These are phyloP conservation scores for Cryphonectria carpinicola DNA, from an alignment of 2,329 filamentous ascomycete species.

Conservation along the genomic window DNA sequence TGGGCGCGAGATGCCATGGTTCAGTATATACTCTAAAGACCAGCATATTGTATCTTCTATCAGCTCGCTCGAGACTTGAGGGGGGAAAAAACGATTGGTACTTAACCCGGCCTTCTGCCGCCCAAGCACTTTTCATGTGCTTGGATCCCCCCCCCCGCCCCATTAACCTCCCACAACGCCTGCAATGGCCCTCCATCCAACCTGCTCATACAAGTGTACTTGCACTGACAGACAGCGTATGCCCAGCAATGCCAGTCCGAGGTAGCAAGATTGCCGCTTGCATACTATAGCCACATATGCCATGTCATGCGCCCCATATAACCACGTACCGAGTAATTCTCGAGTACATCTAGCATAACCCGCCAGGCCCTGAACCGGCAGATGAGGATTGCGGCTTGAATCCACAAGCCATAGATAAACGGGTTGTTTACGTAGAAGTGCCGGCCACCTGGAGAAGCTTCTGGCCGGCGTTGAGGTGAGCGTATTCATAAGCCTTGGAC, in stretches of 20 bases:
- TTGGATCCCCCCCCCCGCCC: background rate
- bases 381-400: background rate
- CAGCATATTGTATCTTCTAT: conserved; percentile 6
- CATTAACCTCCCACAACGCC: conserved; percentile 23
- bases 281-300: conserved; percentile 2
- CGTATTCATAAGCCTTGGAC: conserved; percentile 68
- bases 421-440: conserved; percentile 3
- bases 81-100: background rate
- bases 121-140: conserved; percentile 8
- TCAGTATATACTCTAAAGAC: background rate
- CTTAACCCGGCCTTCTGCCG: conserved; percentile 13
- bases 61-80: background rate
- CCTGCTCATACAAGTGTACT: conserved; percentile 12
- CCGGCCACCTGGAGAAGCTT: conserved; percentile 55
- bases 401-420: background rate
- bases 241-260: conserved; percentile 18
- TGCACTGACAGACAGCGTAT: conserved; percentile 7
- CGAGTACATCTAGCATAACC: background rate
- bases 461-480: conserved; percentile 64
- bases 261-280: conserved; percentile 19
- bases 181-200: conserved; percentile 12
- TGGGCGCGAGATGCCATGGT: background rate
- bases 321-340: background rate
- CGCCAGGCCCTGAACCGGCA: conserved; percentile 18
- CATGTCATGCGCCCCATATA: conserved; percentile 5